Evolutionary conservation across 2,329 filamentous ascomycete species (phyloP).

Genomic region (Aspergillus proliferans): DNA sequence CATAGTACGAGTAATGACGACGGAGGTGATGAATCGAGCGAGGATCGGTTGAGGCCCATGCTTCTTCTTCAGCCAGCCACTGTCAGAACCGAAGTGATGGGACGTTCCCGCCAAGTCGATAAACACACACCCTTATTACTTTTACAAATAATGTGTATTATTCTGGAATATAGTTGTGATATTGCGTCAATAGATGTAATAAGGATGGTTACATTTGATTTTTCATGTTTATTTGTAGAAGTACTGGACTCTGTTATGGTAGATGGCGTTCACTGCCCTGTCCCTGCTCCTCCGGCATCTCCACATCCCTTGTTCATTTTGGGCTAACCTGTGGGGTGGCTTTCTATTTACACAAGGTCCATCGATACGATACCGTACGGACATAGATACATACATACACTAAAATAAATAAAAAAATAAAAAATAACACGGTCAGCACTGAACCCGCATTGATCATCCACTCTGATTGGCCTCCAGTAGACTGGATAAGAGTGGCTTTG

Average conservation of each 20-base stretch:
- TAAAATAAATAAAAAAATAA: neutral
- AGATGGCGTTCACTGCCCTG: neutral
- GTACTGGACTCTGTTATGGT: neutral
- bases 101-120: neutral
- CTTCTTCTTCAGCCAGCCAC: neutral
- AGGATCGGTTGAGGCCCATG: neutral
- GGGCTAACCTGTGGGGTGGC: too few species aligned
- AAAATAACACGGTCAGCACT: neutral
- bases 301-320: neutral
- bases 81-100: neutral
- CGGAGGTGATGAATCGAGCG: neutral
- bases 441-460: neutral
- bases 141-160: neutral
- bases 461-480: neutral
- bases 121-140: neutral
- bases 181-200: neutral
- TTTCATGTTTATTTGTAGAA: neutral
- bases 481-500: neutral
- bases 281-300: neutral
- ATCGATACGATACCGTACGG: neutral
- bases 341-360: neutral
- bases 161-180: neutral
- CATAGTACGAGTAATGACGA: neutral
- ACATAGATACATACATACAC: neutral
- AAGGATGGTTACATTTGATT: neutral